phyloP scores from a whole-genome alignment of 768 basidiomycete species.

The Phanerodontia chrysosporium region DNA sequence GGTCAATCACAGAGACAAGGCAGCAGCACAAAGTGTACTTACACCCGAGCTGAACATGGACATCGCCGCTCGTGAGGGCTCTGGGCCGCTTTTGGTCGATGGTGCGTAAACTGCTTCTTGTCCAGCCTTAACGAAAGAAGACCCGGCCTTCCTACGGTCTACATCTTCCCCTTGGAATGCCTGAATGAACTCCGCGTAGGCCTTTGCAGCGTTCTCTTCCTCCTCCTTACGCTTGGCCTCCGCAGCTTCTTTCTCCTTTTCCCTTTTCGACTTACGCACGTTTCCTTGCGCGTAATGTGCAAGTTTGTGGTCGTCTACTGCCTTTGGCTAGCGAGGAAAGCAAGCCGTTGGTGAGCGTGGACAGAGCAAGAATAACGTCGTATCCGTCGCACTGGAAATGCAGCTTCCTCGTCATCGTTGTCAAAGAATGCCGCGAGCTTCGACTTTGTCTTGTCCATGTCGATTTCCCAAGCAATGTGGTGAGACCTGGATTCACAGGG shows the following conservation, averaged over 20 bases:
- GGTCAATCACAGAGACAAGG: too few relatives aligned
- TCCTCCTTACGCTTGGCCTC: slow-evolving; percentile 86
- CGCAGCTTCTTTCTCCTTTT: slow-evolving; percentile 90
- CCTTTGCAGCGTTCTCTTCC: slow-evolving; percentile 72
- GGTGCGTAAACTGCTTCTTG: slow-evolving; percentile 49
- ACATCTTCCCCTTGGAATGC: slow-evolving; percentile 74
- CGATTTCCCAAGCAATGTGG: not conserved
- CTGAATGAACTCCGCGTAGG: slow-evolving; percentile 81
- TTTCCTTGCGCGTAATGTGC: slow-evolving; percentile 85
- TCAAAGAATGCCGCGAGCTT: slow-evolving; percentile 80
- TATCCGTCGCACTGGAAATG: slow-evolving; percentile 90
- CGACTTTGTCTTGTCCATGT: slow-evolving; percentile 66
- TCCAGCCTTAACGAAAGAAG: slow-evolving; percentile 59
- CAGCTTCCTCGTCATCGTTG: slow-evolving; percentile 78
- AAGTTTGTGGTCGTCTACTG: slow-evolving; percentile 80
- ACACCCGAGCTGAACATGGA: slow-evolving; percentile 32
- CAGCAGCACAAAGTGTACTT: too few relatives aligned
- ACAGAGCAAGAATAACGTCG: slow-evolving; percentile 52
- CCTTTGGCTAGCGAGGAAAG: slow-evolving; percentile 65
- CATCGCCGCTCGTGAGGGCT: slow-evolving; percentile 26
- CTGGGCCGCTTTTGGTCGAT: slow-evolving; percentile 22
- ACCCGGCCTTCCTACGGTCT: slow-evolving; percentile 42
- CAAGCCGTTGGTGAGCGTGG: slow-evolving; percentile 56
- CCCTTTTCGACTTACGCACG: slow-evolving; percentile 82
- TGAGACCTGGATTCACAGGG: not conserved